These are phyloP conservation scores for Verticillium tricorpus DNA, from an alignment of 2,329 filamentous ascomycete species.

Conservation along the genomic window DNA sequence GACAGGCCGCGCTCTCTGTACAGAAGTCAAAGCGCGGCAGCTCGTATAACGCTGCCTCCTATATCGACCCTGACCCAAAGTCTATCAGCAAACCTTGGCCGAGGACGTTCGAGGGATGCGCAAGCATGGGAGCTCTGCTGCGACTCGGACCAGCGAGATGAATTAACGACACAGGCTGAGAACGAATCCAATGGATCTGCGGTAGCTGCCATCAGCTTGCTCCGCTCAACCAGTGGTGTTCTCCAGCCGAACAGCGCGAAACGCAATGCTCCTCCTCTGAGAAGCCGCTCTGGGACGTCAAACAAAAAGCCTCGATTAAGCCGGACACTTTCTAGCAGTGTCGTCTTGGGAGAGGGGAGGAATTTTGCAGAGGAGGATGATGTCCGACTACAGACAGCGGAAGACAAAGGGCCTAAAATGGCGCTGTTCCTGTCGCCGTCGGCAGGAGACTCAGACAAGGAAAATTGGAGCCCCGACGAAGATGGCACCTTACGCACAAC, in stretches of 20 bases:
- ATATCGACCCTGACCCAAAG: constrained; percentile 48
- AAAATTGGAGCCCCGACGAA: constrained; percentile 71
- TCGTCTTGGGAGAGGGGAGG: constrained; percentile 53
- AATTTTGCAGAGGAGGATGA: neutral
- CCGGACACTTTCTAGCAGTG: constrained; percentile 58
- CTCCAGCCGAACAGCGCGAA: constrained; percentile 57
- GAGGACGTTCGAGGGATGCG: constrained; percentile 79
- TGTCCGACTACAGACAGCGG: neutral
- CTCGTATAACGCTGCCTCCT: constrained; percentile 52
- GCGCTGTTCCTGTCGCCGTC: constrained; percentile 29
- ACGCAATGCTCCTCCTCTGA: constrained; percentile 48
- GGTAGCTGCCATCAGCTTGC: constrained; percentile 73
- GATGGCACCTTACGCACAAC: constrained; percentile 17
- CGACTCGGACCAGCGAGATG: constrained; percentile 73
- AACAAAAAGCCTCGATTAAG: constrained; percentile 60
- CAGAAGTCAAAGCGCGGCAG: constrained; percentile 66
- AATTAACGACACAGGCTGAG: constrained; percentile 75
- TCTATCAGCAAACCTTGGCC: constrained; percentile 52
- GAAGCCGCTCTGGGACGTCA: constrained; percentile 9
- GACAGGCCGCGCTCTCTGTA: constrained; percentile 52
- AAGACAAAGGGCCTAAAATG: constrained; percentile 23
- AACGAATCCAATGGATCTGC: constrained; percentile 77
- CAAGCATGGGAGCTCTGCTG: constrained; percentile 90
- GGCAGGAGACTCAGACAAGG: constrained; percentile 76
- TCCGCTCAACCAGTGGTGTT: constrained; percentile 61